These are phyloP conservation scores for Petunia hybrid DNA, from an alignment of 305 asterid genomes.

Conservation along the genomic window DNA sequence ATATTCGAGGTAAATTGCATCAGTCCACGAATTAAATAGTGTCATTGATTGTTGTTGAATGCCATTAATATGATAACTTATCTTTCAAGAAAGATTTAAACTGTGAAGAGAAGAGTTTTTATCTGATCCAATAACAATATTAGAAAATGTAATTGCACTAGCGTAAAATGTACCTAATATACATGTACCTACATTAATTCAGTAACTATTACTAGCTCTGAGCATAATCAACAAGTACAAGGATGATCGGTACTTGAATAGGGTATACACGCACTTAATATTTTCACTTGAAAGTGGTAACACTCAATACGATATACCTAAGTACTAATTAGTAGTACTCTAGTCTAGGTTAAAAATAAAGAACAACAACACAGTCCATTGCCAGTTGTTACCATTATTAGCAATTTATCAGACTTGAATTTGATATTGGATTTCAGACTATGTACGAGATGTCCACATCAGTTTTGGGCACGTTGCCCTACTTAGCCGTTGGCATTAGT, in stretches of 20 bases:
- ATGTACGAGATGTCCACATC: not conserved
- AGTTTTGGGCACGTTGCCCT: conserved; percentile 1
- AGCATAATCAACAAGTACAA: not conserved
- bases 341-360: not conserved
- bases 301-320: not conserved
- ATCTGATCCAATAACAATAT: not conserved
- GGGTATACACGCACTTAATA: not conserved
- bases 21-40: not conserved
- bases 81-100: not conserved
- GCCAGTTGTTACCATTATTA: conserved; percentile 1
- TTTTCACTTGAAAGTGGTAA: not conserved
- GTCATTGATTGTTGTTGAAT: not conserved
- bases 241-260: not conserved
- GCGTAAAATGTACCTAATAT: not conserved
- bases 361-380: not conserved
- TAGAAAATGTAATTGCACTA: not conserved
- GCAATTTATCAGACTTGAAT: conserved; percentile 3
- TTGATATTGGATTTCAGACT: conserved; percentile 8
- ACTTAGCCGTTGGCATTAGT: conserved; percentile 28
- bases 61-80: not conserved
- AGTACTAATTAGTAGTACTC: not conserved
- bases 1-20: not conserved
- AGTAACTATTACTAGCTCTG: not conserved
- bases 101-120: not conserved
- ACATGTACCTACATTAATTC: not conserved